Evolutionary conservation across 208 protist species (phyloP).

Genomic region (Acanthamoeba culbertsoni): DNA sequence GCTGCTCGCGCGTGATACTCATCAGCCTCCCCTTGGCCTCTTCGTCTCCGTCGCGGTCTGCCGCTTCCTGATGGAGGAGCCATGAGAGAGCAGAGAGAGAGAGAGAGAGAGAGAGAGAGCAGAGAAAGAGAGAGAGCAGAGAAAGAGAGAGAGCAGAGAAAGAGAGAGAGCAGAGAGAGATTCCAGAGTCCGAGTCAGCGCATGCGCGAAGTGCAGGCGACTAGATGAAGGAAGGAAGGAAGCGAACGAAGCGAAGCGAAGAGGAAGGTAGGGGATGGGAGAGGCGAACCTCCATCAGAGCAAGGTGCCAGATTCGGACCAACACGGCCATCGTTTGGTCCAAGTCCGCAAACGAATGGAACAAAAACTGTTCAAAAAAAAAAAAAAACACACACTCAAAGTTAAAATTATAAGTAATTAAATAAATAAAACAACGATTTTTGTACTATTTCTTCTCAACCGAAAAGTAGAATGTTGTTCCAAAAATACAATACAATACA

Average conservation of each 20-base stretch:
- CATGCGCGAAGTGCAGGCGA: no score
- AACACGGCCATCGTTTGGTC: slow-evolving; percentile 26
- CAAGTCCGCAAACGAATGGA: slow-evolving; percentile 31
- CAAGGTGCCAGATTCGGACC: slow-evolving; percentile 5
- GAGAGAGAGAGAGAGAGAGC: no score
- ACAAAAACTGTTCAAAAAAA: neutral
- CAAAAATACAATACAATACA: no score
- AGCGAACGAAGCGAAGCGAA: neutral
- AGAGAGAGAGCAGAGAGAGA: no score
- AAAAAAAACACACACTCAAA: neutral
- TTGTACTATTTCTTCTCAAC: no score
- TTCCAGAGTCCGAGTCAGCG: no score
- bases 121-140: no score
- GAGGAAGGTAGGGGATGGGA: neutral
- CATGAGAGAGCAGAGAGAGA: no score
- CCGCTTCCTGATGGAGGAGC: slow-evolving; percentile 8
- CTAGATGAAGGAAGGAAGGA: neutral
- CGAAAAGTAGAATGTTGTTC: no score
- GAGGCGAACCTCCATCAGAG: neutral
- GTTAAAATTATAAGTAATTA: neutral
- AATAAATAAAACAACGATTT: no score
- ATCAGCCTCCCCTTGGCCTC: neutral
- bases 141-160: no score
- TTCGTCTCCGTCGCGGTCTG: neutral
- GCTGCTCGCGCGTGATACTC: neutral